Conservation (phyloP, 768 basidiomycete genomes). For the Ramaria rubella region DNA sequence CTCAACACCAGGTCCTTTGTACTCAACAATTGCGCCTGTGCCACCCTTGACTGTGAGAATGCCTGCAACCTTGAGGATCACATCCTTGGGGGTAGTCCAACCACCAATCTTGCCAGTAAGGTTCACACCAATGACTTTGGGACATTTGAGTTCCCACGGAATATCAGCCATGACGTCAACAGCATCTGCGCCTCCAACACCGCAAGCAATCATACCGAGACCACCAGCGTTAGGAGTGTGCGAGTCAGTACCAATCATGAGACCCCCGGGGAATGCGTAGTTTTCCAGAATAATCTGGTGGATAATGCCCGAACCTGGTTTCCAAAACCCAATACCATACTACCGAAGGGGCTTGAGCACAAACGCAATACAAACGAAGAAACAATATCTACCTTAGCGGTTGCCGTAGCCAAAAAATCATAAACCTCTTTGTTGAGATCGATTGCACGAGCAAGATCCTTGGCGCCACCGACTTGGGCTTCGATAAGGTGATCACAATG, state of each 20-base stretch:
- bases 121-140: conserved; percentile 98
- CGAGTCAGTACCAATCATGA: conserved; percentile 99
- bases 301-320: conserved; percentile 97
- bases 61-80: conserved; percentile 98
- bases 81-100: conserved; percentile 98
- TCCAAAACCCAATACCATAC: conserved; percentile 99
- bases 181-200: conserved; percentile 98
- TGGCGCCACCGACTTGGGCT: conserved; percentile 88
- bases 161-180: conserved; percentile 98
- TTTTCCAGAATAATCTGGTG: conserved; percentile 99
- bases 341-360: conserved; percentile 21
- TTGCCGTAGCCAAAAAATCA: conserved; percentile 96
- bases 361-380: not conserved
- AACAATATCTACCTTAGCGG: conserved; percentile 62
- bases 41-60: conserved; percentile 99
- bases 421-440: conserved; percentile 98
- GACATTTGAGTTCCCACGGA: conserved; percentile 99
- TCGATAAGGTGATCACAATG: conserved; percentile 99
- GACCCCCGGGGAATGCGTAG: conserved; percentile 97
- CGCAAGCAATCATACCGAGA: conserved; percentile 98
- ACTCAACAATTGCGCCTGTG: conserved; percentile 98
- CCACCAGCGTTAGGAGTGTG: conserved; percentile 99
- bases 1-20: conserved; percentile 90
- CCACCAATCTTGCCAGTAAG: conserved; percentile 91
- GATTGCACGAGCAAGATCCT: conserved; percentile 89